These are phyloP conservation scores for Spergularia bocconei DNA, from an alignment of 148 eudicot genomes.

Conservation along the genomic window DNA sequence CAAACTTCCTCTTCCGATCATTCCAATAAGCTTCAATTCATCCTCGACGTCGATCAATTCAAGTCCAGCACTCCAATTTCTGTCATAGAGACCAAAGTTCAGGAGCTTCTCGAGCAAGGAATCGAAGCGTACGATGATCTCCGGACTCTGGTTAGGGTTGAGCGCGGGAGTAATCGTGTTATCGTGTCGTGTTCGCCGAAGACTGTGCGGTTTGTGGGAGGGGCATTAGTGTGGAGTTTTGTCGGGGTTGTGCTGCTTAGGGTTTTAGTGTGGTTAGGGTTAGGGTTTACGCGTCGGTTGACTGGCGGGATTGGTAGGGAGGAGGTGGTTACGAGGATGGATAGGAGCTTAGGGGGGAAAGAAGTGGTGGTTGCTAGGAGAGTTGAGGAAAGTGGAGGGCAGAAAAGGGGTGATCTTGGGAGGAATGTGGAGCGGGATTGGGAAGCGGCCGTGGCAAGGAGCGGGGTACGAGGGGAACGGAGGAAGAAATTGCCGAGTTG, in stretches of 20 bases:
- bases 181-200: conserved; percentile 52
- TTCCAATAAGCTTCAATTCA: conserved; percentile 40
- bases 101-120: conserved; percentile 32
- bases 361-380: conserved; percentile 68
- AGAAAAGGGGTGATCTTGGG: conserved; percentile 10
- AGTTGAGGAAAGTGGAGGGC: conserved; percentile 7
- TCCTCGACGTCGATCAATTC: conserved; percentile 43
- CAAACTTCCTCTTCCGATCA: conserved; percentile 31
- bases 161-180: conserved; percentile 34
- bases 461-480: conserved; percentile 27
- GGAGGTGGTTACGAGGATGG: conserved; percentile 58
- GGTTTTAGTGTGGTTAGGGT: conserved; percentile 43
- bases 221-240: conserved; percentile 36
- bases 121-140: conserved; percentile 55
- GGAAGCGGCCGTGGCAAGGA: conserved; percentile 19
- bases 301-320: conserved; percentile 23
- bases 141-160: conserved; percentile 37
- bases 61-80: conserved; percentile 33
- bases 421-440: conserved; percentile 18
- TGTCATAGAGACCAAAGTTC: conserved; percentile 34
- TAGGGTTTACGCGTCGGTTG: conserved; percentile 31
- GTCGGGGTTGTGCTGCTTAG: conserved; percentile 40
- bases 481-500: conserved; percentile 61
- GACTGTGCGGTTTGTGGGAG: conserved; percentile 50
- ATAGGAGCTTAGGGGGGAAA: conserved; percentile 86